These are phyloP conservation scores for Fraxinus albicans DNA, from an alignment of 305 asterid species.

Conservation along the genomic window DNA sequence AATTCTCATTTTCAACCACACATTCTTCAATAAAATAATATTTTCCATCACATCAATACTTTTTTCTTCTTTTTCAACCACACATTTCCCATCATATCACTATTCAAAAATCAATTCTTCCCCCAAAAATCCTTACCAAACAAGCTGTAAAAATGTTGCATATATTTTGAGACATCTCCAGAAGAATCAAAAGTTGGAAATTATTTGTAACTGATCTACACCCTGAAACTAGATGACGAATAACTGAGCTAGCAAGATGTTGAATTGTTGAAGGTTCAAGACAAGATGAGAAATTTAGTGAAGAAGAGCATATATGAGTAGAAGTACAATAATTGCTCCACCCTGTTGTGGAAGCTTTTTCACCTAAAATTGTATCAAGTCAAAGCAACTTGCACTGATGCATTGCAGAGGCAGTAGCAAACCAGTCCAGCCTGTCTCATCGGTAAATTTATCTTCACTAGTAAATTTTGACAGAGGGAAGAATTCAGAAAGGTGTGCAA, in stretches of 20 bases:
- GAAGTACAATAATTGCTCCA: not conserved
- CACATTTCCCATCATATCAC: too few relatives aligned
- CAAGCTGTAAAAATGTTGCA: not conserved
- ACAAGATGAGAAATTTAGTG: not conserved
- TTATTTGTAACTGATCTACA: not conserved
- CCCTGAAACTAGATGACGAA: not conserved
- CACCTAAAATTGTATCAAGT: not conserved
- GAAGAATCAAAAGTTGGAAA: not conserved
- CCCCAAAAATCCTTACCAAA: too few relatives aligned
- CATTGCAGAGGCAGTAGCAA: not conserved
- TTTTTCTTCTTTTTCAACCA: too few relatives aligned
- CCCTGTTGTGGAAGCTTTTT: not conserved
- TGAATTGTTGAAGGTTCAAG: not conserved
- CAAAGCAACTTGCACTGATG: not conserved
- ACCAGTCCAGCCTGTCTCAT: not conserved
- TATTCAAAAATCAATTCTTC: too few relatives aligned
- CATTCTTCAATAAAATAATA: too few relatives aligned
- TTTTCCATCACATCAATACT: too few relatives aligned
- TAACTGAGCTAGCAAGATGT: not conserved
- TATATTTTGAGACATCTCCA: not conserved
- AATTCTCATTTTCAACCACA: too few relatives aligned
- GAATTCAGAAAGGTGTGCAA: conserved; percentile 15
- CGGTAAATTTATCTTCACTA: conserved; percentile 11
- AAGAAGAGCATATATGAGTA: not conserved
- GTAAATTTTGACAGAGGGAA: not conserved